These are phyloP conservation scores for Rhizophagus prolifer DNA, from an alignment of 192 early-diverging fungal species.

Conservation along the genomic window DNA sequence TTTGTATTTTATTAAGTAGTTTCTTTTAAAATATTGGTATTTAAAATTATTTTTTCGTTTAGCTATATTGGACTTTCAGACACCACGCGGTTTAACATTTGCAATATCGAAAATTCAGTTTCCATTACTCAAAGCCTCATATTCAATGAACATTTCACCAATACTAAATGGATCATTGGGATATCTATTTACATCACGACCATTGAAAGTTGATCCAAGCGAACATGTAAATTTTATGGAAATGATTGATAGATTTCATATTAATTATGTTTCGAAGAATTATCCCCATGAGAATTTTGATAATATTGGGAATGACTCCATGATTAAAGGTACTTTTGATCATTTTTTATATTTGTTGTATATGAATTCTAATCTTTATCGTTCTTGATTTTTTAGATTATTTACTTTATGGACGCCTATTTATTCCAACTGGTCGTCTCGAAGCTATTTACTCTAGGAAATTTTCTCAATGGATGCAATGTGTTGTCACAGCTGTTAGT, in stretches of 20 bases:
- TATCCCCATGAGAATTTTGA: not conserved
- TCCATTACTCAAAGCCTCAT: constrained; percentile 73
- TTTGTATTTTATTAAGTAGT: not conserved
- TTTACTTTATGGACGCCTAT: constrained; percentile 71
- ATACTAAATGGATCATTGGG: constrained; percentile 66
- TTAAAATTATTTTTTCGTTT: not conserved
- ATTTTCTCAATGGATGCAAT: constrained; percentile 53
- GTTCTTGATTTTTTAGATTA: constrained; percentile 42
- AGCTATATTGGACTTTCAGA: constrained; percentile 80
- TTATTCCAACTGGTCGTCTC: constrained; percentile 63
- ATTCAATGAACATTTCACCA: constrained; percentile 63
- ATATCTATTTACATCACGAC: constrained; percentile 77
- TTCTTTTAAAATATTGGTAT: not conserved
- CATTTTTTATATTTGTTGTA: not conserved
- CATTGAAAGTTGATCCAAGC: constrained; percentile 59
- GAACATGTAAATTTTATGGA: constrained; percentile 51
- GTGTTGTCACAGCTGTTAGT: constrained; percentile 64
- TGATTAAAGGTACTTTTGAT: not conserved
- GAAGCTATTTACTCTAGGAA: constrained; percentile 64
- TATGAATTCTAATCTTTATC: not conserved
- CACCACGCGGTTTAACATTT: constrained; percentile 71
- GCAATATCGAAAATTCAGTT: constrained; percentile 74
- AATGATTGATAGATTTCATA: constrained; percentile 51
- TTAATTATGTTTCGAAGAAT: constrained; percentile 37
- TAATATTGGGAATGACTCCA: not conserved